These are phyloP conservation scores for Lactarius trivialis DNA, from an alignment of 768 basidiomycete genomes.

Conservation along the genomic window DNA sequence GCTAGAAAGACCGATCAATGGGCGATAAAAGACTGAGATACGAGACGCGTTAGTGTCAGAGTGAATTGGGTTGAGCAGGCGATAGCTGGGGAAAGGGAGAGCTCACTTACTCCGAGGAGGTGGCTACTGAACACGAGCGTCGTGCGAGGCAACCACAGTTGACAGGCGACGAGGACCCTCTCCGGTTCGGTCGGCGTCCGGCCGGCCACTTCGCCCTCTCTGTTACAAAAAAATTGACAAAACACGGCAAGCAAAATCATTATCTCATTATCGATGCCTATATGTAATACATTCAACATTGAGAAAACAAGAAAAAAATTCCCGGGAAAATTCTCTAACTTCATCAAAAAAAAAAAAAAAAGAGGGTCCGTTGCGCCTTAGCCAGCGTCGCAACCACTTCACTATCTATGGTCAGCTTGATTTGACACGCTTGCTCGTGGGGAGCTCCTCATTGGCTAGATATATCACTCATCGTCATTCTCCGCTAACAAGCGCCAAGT, in stretches of 20 bases:
- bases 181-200: slow-evolving; percentile 12
- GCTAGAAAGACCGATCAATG: slow-evolving; percentile 12
- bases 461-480: not conserved
- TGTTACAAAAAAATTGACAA: not conserved
- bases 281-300: slow-evolving; percentile 5
- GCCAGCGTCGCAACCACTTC: slow-evolving; percentile 8
- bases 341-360: slow-evolving; percentile 15
- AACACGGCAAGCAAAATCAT: not conserved
- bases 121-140: slow-evolving; percentile 21
- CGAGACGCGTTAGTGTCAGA: slow-evolving; percentile 4
- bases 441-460: slow-evolving; percentile 5
- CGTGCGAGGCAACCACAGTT: slow-evolving; percentile 23
- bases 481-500: not conserved
- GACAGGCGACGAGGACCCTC: slow-evolving; percentile 12
- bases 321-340: slow-evolving; percentile 8
- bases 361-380: not conserved
- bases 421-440: slow-evolving; percentile 18
- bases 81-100: slow-evolving; percentile 1
- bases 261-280: not conserved
- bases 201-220: slow-evolving; percentile 16
- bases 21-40: slow-evolving; percentile 13
- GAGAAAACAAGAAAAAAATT: not conserved
- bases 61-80: not conserved
- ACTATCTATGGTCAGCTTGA: slow-evolving; percentile 5
- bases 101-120: slow-evolving; percentile 5